Conservation (phyloP, 2,329 filamentous ascomycete genomes). For the Clarireedia hainanense region DNA sequence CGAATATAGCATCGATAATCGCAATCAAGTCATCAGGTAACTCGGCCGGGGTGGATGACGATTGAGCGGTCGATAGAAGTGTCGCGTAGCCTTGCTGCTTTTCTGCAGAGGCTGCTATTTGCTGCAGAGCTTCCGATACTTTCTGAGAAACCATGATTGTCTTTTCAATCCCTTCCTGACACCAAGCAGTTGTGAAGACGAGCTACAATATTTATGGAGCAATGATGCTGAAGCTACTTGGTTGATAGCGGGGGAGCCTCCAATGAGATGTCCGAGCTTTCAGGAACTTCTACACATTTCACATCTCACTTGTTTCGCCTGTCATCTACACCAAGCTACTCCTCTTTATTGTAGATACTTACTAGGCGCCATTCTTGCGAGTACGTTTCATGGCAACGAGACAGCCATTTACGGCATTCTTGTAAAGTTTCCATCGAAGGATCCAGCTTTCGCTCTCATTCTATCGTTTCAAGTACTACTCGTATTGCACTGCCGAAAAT, state of each 20-base stretch:
- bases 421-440: no score
- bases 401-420: no score
- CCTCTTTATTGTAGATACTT: no score
- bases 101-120: constrained; percentile 34
- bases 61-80: constrained; percentile 36
- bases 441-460: no score
- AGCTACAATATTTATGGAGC: not conserved
- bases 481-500: no score
- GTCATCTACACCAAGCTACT: no score
- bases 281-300: not conserved
- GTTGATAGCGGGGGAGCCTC: not conserved
- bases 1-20: constrained; percentile 29
- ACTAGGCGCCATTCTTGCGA: no score
- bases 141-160: constrained; percentile 29
- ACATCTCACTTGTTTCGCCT: no score
- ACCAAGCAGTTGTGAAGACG: not conserved
- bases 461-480: no score
- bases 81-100: constrained; percentile 39
- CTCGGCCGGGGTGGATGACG: constrained; percentile 14
- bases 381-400: no score
- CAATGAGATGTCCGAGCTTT: not conserved
- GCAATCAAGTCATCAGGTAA: constrained; percentile 23
- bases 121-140: constrained; percentile 37
- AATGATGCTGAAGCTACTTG: not conserved
- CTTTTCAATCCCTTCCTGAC: not conserved